Evolutionary conservation across 225 moss, liverwort and hornwort genomes (phyloP).

Genomic region (Ulota crispa): DNA sequence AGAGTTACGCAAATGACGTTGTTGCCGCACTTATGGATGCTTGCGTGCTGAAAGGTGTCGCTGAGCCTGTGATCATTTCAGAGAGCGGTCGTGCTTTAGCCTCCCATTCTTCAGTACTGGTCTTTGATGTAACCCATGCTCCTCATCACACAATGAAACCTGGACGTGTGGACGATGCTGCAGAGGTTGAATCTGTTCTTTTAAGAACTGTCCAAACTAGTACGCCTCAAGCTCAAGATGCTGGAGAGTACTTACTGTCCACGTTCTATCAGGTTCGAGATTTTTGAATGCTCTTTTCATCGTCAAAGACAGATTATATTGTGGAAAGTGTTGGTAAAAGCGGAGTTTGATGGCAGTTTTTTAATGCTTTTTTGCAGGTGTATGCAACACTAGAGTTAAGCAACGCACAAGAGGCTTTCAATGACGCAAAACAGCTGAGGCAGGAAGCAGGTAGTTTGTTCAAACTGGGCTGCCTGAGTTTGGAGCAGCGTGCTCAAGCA

Average conservation of each 20-base stretch:
- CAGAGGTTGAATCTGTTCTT: constrained; percentile 25
- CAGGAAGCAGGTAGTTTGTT: constrained; percentile 74
- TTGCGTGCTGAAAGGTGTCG: constrained; percentile 70
- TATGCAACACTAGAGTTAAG: constrained; percentile 52
- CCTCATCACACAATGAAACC: constrained; percentile 44
- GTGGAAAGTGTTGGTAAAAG: neutral
- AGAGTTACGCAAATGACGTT: constrained; percentile 87
- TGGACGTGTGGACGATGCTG: constrained; percentile 31
- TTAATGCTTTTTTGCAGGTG: constrained; percentile 39
- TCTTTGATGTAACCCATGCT: constrained; percentile 75
- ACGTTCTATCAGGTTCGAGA: constrained; percentile 62
- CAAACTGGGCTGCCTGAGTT: constrained; percentile 70
- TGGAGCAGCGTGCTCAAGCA: constrained; percentile 84
- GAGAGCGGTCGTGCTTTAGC: constrained; percentile 89
- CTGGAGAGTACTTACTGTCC: constrained; percentile 73
- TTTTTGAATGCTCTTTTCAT: neutral
- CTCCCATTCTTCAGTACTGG: constrained; percentile 78
- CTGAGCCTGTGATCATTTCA: constrained; percentile 69
- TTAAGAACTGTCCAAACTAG: neutral
- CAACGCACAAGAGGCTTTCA: constrained; percentile 71
- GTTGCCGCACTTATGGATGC: constrained; percentile 78
- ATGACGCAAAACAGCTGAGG: constrained; percentile 77
- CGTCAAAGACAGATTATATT: neutral
- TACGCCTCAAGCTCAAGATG: constrained; percentile 40
- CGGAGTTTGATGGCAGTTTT: constrained; percentile 7